phyloP scores from a whole-genome alignment of 306 rosid genomes.

The Spatholobus suberectus region DNA sequence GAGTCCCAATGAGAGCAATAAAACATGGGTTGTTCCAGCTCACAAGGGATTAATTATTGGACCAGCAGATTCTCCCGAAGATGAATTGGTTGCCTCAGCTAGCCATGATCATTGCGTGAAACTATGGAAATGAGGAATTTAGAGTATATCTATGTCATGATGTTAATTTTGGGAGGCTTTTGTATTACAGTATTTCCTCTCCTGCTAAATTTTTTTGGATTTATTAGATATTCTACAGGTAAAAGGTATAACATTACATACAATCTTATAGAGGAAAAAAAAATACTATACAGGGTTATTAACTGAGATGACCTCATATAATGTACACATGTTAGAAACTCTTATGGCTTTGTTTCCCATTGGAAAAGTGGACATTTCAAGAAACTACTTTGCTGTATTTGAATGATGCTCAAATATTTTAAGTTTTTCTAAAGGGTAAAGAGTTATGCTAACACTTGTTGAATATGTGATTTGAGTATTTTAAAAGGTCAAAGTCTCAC shows the following conservation, averaged over 20 bases:
- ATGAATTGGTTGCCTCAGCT: slow-evolving; percentile 63
- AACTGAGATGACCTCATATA: not conserved
- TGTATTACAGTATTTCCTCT: slow-evolving; percentile 14
- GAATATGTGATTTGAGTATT: too few species aligned
- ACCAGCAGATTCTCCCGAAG: slow-evolving; percentile 47
- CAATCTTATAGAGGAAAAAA: not conserved
- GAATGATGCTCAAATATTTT: not conserved
- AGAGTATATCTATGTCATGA: not conserved
- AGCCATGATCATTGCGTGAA: slow-evolving; percentile 67
- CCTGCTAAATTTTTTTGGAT: slow-evolving; percentile 18
- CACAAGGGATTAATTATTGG: slow-evolving; percentile 61
- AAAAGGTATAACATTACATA: slow-evolving; percentile 2
- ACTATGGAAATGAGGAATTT: slow-evolving; percentile 61
- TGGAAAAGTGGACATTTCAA: not conserved
- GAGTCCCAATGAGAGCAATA: slow-evolving; percentile 50
- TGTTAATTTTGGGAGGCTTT: slow-evolving; percentile 10
- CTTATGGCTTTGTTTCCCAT: not conserved
- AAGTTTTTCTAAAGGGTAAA: not conserved
- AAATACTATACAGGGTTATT: not conserved
- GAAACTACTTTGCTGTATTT: not conserved
- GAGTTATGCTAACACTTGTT: not conserved
- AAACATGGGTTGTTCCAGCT: slow-evolving; percentile 47
- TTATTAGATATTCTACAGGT: slow-evolving; percentile 10
- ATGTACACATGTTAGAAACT: slow-evolving; percentile 2
- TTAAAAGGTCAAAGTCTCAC: not conserved